Base-by-base conservation (phyloP, 352 stramenopile species). In the Phytophthora foliorum region DNA sequence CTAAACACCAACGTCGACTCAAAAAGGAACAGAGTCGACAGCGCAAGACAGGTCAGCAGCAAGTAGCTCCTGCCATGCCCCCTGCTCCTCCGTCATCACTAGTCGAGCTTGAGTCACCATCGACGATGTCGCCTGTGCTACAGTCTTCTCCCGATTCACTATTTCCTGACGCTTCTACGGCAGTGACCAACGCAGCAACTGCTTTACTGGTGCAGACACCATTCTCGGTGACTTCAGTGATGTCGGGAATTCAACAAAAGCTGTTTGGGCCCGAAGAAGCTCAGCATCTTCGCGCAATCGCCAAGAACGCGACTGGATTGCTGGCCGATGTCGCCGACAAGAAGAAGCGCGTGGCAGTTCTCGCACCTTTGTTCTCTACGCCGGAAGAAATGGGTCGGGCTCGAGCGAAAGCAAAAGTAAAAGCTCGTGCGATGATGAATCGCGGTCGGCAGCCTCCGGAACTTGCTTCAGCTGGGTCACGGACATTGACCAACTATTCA, bases 251-350 rank as follows among this genome's bases (percentile, higher is more conserved):
- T 3, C 72, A 81, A 17, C 63, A 74, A 24, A 74, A 73, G 0
- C n/a, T 90, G 0, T 88, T 85, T 75, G 75, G 78, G 6, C 69
- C 71, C 3, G 67, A 80, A 29, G 79, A 88, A 49, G 66, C 78
- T 21, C 71, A 70, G 10, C 60, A 82, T 27, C 69, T 89, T 10
- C 69, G 60, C 2, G 57, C 50, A 2, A 58, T 89, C 7, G 63
- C 70, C 0, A 77, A 75, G 6, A 80, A 71, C 16, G 60, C 69
- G 4, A 74, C 31, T 3, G 49, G 24, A 5, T 63, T 70, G 9
- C 7, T 64, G 13, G 34, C 53, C 2, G 60, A 77, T 38, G 25
- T 58, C 4, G 25, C 42, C 0, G 58, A 73, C 14, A 81, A 76
- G 45, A 76, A 76, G 44, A 80, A 69, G 17, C 67, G 61, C 0